A percentile compares a stretch with the other conserved stretches of the same genome.
Conservation (phyloP, 2,329 filamentous ascomycete genomes). For the Phyllosticta citrichinensis region DNA sequence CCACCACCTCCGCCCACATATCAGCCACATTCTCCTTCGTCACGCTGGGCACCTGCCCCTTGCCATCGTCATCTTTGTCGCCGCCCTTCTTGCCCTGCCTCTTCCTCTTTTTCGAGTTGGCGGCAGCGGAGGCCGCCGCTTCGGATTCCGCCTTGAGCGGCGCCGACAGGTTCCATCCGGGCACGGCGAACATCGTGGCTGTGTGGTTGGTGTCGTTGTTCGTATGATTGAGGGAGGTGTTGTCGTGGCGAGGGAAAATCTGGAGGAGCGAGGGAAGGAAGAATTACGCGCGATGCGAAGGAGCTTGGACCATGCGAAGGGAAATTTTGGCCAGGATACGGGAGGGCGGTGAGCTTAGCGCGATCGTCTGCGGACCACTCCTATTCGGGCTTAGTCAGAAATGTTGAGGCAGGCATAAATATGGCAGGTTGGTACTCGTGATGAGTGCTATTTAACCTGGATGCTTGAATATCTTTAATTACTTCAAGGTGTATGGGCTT, state of each 20-base stretch:
- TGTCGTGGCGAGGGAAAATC: not conserved
- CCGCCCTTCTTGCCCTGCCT: conserved; percentile 47
- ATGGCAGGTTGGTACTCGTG: too few species aligned
- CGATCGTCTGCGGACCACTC: too few species aligned
- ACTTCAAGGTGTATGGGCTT: too few species aligned
- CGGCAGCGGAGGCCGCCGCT: conserved; percentile 21
- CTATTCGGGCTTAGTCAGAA: too few species aligned
- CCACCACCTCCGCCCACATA: conserved; percentile 71
- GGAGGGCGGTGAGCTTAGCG: not conserved
- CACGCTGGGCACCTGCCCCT: conserved; percentile 33
- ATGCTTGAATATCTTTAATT: too few species aligned
- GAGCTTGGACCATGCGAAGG: not conserved
- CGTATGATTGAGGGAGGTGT: not conserved
- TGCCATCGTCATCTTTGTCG: conserved; percentile 3
- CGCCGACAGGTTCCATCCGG: conserved; percentile 78
- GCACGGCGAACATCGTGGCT: conserved; percentile 73
- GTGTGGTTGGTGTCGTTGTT: conserved; percentile 12
- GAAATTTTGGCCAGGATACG: not conserved
- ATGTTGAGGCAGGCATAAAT: too few species aligned
- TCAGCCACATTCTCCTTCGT: conserved; percentile 63
- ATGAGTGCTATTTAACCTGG: too few species aligned
- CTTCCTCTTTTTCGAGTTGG: conserved; percentile 34
- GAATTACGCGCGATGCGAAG: not conserved
- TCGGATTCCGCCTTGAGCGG: conserved; percentile 61
- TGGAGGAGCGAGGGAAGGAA: too few species aligned